Base-by-base conservation (phyloP, 495 filamentous ascomycete species). In the Neurospora discreta region DNA sequence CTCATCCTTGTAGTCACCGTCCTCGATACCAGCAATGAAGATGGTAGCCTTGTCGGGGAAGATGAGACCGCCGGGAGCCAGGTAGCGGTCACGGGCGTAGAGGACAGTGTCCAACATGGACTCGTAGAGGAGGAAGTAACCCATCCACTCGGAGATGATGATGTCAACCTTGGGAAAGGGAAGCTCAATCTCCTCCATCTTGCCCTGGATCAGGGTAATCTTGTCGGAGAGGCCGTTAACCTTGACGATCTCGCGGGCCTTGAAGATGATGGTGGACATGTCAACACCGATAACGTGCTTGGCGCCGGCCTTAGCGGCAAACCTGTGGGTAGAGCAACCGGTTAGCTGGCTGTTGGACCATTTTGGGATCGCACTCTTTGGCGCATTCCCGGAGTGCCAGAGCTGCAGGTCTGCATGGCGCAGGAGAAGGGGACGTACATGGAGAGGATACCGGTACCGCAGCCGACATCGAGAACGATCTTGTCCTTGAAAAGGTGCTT, bases 121-220 rank as follows among this genome's bases (percentile, higher is more conserved):
- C 85, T 98, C 94, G 79, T 95, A 98, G 9, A 98, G 87, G 5
- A 98, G 85, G 78, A 92, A 91, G 79, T 98, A 98, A 5, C 94
- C 94, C 94, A 98, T 98, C 94, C 94, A 98, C 80, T 98, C 94
- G 3, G 93, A 97, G 71, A 98, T 89, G 75, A 98, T 97, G 80
- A 98, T 94, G 76, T 98, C 94, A 67, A 98, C 94, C 78, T 95
- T 85, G 71, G 88, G 85, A 73, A 93, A 91, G 1, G 93, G 92
- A 69, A 96, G 76, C 41, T 87, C 85, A 44, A 97, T 90, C 78
- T 97, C 95, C 80, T 98, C 94, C 79, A 97, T 94, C 84, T 95
- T 97, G 68, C 94, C 94, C 76, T 91, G 92, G 71, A 95, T 85
- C 39, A 88, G 82, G 38, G 90, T 93, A 75, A 98, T 95, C 72